Percentiles rank a stretch among this genome's conserved stretches.
Evolutionary conservation across 306 rosid genomes (phyloP).

Genomic region (Herpetospermum pedunculosum): DNA sequence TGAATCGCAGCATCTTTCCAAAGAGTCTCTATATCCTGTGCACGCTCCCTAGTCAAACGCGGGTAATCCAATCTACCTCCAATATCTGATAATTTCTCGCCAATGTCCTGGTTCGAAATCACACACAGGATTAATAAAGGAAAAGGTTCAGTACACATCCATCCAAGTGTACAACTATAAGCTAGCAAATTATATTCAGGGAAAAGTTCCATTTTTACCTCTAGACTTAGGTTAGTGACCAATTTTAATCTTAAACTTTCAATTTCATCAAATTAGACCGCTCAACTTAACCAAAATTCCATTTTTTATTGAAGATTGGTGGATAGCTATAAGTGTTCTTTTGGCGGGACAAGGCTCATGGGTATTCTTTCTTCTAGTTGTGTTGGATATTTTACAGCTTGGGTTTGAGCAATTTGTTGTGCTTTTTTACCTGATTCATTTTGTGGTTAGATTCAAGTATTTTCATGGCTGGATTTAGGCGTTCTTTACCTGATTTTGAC

Average conservation of each 20-base stretch:
- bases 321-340: neutral
- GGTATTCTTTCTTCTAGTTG: neutral
- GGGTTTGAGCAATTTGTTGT: neutral
- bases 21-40: slow-evolving; percentile 65
- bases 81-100: slow-evolving; percentile 72
- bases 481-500: neutral
- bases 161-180: neutral
- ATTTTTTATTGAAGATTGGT: neutral
- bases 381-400: neutral
- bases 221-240: neutral
- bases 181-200: neutral
- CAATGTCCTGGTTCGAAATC: slow-evolving; percentile 45
- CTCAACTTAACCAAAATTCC: neutral
- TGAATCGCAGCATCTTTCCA: slow-evolving; percentile 92
- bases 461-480: neutral
- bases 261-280: neutral
- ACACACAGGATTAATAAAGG: neutral
- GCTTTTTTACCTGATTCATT: neutral
- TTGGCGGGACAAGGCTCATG: neutral
- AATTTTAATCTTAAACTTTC: neutral
- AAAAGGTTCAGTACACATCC: neutral
- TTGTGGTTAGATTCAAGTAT: neutral
- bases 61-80: slow-evolving; percentile 88
- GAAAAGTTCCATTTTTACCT: neutral
- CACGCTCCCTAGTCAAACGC: slow-evolving; percentile 63